These are phyloP conservation scores for Suhomyces terraborum DNA, from an alignment of 1,139 yeast genomes.

Conservation along the genomic window DNA sequence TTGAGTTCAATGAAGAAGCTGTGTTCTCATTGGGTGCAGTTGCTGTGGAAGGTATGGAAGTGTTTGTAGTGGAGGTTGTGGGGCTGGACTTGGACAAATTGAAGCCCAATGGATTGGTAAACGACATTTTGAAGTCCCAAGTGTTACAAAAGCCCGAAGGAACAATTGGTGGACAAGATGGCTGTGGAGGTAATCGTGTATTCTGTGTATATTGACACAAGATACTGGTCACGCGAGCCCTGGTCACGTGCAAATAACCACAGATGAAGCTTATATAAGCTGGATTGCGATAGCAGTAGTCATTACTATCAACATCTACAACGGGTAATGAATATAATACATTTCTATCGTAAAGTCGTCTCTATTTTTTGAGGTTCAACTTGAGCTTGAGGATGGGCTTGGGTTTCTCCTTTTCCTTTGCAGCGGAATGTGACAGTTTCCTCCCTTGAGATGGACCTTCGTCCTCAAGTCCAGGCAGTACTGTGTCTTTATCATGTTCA, in stretches of 20 bases:
- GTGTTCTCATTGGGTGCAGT: constrained; percentile 1
- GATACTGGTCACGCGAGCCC: neutral
- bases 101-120: constrained; percentile 39
- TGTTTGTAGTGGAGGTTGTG: constrained; percentile 46
- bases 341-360: constrained; percentile 9
- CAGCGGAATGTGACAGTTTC: neutral
- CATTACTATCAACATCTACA: no score
- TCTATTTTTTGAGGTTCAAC: constrained; percentile 22
- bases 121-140: constrained; percentile 26
- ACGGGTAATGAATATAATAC: constrained; percentile 3
- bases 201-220: neutral
- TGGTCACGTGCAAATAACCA: no score
- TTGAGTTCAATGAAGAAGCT: constrained; percentile 2
- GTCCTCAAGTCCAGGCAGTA: neutral
- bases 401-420: constrained; percentile 5
- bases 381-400: constrained; percentile 25
- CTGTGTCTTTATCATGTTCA: constrained; percentile 8
- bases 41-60: constrained; percentile 22
- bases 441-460: constrained; percentile 4
- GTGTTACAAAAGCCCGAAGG: neutral
- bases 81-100: constrained; percentile 44
- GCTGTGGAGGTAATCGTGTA: neutral
- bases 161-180: neutral
- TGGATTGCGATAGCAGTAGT: no score
- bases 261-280: no score